Base-by-base conservation (phyloP, 2,329 filamentous ascomycete species). In the Sordariomycetes sp. region DNA sequence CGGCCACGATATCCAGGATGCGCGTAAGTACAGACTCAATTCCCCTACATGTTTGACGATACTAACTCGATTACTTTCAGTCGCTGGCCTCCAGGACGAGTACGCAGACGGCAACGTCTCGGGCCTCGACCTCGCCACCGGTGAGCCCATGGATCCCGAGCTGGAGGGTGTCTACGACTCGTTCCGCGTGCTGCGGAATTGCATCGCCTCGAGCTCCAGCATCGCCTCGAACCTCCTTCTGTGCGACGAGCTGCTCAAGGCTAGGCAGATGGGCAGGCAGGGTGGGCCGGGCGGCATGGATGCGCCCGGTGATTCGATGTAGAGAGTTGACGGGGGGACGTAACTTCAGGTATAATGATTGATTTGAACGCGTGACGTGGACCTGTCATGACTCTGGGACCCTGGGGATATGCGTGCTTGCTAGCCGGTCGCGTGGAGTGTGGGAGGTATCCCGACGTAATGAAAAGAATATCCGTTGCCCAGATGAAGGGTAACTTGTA, bases 241-340 rank as follows among this genome's bases (percentile, higher is more conserved):
- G 54, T 99, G 94, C 67, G 94, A 99, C 67, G 94, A 99, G 78
- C 80, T 99, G 76, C 78, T 99, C 65, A 99, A 99, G 80, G 94
- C 94, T 60, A 82, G 94, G 69, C 92, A 99, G 76, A 99, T 99
- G 94, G 86, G 80, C 54, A 76, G 82, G 67, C 72, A 76, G 71
- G 78, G 73, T 45, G 81, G 80, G 24, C 82, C 82, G 2, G 82
- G 82, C 7, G 82, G 81, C 59, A 84, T 84, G 79, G 82, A 85
- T 63, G 81, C 78, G 17, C 76, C 77, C 50, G 76, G 78, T 65
- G 72, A 79, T 68, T 74, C 74, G 68, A 70, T 75, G 73, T 77
- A 75, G 64, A 67, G 28, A 32, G 28, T 32, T 64, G 65, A 65
- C 66, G 66, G 52, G 52, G 42, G 42, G 58, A 25, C 52, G 52